These are phyloP conservation scores for Aspergillus incahuasiensis DNA, from an alignment of 495 filamentous ascomycete genomes.

Conservation along the genomic window DNA sequence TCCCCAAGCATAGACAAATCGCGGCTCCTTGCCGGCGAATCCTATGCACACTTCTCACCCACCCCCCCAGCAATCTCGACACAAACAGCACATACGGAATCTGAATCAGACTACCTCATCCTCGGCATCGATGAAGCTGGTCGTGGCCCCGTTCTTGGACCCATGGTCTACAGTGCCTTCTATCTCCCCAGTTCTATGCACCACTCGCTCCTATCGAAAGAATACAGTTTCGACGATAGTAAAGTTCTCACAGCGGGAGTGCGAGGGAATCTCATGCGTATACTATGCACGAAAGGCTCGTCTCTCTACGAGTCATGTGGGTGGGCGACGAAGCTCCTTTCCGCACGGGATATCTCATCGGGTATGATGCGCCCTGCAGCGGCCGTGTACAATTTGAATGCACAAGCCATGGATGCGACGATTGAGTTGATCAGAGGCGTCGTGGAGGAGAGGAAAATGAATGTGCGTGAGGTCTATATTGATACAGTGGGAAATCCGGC, in stretches of 20 bases:
- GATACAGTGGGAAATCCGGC: slow-evolving; percentile 86
- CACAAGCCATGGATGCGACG: slow-evolving; percentile 96
- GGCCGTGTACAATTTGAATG: slow-evolving; percentile 80
- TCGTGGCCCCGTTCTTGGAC: slow-evolving; percentile 88
- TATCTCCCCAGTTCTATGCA: slow-evolving; percentile 70
- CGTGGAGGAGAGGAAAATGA: slow-evolving; percentile 62
- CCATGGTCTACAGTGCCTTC: slow-evolving; percentile 94
- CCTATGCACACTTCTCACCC: slow-evolving; percentile 81
- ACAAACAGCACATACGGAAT: neutral
- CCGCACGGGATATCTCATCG: slow-evolving; percentile 75
- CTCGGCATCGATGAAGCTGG: slow-evolving; percentile 96
- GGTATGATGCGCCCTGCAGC: slow-evolving; percentile 65
- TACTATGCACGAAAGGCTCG: slow-evolving; percentile 60
- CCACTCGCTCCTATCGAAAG: slow-evolving; percentile 63
- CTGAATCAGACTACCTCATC: slow-evolving; percentile 37
- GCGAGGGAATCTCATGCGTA: slow-evolving; percentile 69
- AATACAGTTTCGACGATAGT: slow-evolving; percentile 87
- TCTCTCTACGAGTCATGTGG: slow-evolving; percentile 68
- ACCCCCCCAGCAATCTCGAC: slow-evolving; percentile 51
- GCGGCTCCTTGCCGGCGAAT: slow-evolving; percentile 62
- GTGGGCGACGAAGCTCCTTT: slow-evolving; percentile 76
- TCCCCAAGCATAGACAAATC: slow-evolving; percentile 68
- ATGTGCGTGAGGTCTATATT: slow-evolving; percentile 85
- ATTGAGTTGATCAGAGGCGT: slow-evolving; percentile 76
- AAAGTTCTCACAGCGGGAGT: slow-evolving; percentile 75